Percentiles rank a stretch among this genome's conserved stretches.
phyloP scores from a whole-genome alignment of 805 yeast genomes.

The Dipodascopsis uninucleata region DNA sequence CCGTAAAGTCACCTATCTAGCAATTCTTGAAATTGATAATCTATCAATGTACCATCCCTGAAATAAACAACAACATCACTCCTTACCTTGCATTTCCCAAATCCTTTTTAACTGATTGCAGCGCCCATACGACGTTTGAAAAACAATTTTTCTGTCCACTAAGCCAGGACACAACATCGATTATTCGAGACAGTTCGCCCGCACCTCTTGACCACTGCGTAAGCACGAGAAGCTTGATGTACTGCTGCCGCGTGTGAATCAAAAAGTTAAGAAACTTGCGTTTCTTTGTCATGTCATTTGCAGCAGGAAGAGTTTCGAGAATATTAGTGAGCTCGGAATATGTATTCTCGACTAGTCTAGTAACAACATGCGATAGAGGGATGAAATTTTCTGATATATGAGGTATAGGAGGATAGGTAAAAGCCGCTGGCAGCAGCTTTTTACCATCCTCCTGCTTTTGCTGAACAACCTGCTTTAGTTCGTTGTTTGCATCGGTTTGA shows the following conservation, averaged over 20 bases:
- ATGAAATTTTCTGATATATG: conserved; percentile 70
- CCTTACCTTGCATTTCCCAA: conserved; percentile 71
- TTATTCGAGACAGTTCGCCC: conserved; percentile 65
- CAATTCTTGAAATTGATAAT: not conserved
- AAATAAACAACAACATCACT: not conserved
- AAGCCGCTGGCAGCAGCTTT: too few relatives aligned
- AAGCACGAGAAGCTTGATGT: conserved; percentile 76
- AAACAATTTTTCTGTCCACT: conserved; percentile 71
- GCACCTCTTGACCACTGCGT: conserved; percentile 83
- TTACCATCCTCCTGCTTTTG: too few relatives aligned
- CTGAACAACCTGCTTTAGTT: too few relatives aligned
- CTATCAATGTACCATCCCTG: not conserved
- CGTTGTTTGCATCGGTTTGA: too few relatives aligned
- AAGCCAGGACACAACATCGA: conserved; percentile 86
- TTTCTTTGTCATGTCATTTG: conserved; percentile 63
- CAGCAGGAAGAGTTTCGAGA: conserved; percentile 56
- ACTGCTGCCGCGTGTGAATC: conserved; percentile 74
- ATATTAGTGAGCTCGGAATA: conserved; percentile 59
- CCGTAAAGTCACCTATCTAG: too few relatives aligned
- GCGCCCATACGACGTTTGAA: conserved; percentile 58
- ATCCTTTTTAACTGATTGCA: conserved; percentile 66
- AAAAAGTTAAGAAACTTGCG: conserved; percentile 63
- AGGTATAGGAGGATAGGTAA: conserved; percentile 56
- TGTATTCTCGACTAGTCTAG: conserved; percentile 57
- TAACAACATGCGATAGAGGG: conserved; percentile 57